Percentiles rank a stretch among this genome's conserved stretches.
Evolutionary conservation across 2,329 filamentous ascomycete genomes (phyloP).

Genomic region (Hypoxylon sp.): DNA sequence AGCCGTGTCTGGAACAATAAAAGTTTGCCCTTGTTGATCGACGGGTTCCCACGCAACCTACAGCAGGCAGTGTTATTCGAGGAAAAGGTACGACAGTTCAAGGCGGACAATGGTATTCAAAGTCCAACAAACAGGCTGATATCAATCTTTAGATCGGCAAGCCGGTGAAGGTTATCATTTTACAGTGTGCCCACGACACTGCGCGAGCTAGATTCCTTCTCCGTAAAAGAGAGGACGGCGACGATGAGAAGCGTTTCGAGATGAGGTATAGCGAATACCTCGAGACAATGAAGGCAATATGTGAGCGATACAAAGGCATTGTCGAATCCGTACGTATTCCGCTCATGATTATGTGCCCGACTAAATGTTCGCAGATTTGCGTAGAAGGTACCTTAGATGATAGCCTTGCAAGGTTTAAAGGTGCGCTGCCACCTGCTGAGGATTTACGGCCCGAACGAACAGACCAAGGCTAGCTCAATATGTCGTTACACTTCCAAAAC

Average conservation of each 20-base stretch:
- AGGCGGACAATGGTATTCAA: background rate
- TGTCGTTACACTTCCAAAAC: no score
- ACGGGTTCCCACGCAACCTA: constrained; percentile 45
- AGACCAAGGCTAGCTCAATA: no score
- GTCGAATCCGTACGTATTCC: constrained; percentile 28
- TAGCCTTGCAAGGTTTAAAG: constrained; percentile 18
- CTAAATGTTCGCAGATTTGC: constrained; percentile 22
- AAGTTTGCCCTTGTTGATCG: constrained; percentile 44
- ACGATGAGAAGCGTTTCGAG: constrained; percentile 38
- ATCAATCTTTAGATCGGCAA: constrained; percentile 33
- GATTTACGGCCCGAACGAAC: no score
- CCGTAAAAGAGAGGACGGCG: constrained; percentile 31
- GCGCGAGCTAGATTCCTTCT: constrained; percentile 33
- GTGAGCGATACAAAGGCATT: constrained; percentile 30
- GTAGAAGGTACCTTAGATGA: constrained; percentile 17
- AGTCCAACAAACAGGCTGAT: background rate
- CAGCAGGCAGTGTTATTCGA: constrained; percentile 41
- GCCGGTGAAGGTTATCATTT: constrained; percentile 33
- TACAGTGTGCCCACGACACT: constrained; percentile 27
- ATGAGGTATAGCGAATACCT: constrained; percentile 39
- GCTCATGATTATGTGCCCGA: background rate
- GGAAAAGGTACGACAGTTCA: constrained; percentile 27
- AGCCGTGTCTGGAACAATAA: no score
- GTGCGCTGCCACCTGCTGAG: background rate
- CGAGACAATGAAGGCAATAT: constrained; percentile 38